Conservation (phyloP, 108 stramenopile genomes). For the Pseudonitzschia multistriata region DNA sequence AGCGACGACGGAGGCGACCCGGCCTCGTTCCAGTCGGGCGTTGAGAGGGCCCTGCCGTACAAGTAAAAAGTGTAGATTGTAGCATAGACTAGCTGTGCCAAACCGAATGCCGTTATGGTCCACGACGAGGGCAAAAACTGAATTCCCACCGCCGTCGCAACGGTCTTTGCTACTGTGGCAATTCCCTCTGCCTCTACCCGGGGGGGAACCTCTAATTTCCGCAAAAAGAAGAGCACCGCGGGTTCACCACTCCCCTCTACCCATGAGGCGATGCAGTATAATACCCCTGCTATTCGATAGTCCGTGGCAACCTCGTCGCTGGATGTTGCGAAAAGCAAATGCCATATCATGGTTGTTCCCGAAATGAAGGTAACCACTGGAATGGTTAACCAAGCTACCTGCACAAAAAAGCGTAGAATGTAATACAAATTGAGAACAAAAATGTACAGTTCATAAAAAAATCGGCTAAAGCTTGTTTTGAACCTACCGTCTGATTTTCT, state of each 20-base stretch:
- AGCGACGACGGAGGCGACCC: conserved; percentile 4
- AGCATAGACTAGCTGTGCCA: conserved; percentile 76
- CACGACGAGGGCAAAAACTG: conserved; percentile 28
- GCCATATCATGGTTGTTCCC: conserved; percentile 25
- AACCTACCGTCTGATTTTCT: conserved; percentile 25
- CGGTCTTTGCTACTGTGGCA: conserved; percentile 60
- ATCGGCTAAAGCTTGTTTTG: neutral
- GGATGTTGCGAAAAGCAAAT: conserved; percentile 24
- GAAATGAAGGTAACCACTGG: conserved; percentile 28
- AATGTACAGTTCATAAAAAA: neutral
- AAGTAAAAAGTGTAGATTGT: conserved; percentile 45
- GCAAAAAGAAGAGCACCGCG: conserved; percentile 56
- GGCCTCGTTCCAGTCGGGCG: conserved; percentile 5
- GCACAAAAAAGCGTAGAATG: neutral
- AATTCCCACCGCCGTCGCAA: conserved; percentile 45
- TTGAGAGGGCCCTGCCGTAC: conserved; percentile 40
- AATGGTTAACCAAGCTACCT: conserved; percentile 37
- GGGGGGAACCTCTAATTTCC: conserved; percentile 56
- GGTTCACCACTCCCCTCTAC: conserved; percentile 79
- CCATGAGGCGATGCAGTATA: conserved; percentile 77
- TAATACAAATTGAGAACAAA: neutral
- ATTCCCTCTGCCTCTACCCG: conserved; percentile 73
- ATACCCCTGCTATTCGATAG: conserved; percentile 68
- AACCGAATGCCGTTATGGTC: conserved; percentile 71
- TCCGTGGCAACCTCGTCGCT: conserved; percentile 35